A percentile compares a stretch with the other conserved stretches of the same genome.
phyloP scores from a whole-genome alignment of 176 grass and related monocot species.

The Oropetium thomaeum region DNA sequence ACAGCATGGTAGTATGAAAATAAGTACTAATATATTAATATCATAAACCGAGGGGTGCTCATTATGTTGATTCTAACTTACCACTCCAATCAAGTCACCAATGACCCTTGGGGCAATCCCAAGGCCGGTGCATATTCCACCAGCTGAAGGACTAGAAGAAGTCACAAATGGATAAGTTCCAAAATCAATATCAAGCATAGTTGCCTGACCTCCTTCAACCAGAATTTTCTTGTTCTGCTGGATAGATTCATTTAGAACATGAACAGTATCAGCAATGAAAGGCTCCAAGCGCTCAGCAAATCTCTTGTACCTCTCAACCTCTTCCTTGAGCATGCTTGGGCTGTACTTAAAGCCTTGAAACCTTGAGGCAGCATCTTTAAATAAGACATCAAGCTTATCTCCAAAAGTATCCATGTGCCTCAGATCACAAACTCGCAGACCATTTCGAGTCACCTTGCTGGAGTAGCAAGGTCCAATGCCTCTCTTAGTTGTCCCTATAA shows the following conservation, averaged over 20 bases:
- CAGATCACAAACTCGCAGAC: slow-evolving; percentile 70
- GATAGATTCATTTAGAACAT: slow-evolving; percentile 64
- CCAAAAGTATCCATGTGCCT: slow-evolving; percentile 76
- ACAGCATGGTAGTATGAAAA: not conserved
- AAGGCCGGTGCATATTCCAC: slow-evolving; percentile 77
- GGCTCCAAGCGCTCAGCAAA: slow-evolving; percentile 70
- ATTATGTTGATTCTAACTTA: slow-evolving; percentile 38
- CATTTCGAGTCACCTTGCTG: slow-evolving; percentile 77
- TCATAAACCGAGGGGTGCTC: not conserved
- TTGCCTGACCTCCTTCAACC: slow-evolving; percentile 90
- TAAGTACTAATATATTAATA: not conserved
- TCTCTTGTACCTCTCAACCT: slow-evolving; percentile 67
- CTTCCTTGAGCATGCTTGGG: slow-evolving; percentile 56
- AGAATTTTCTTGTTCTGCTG: slow-evolving; percentile 70
- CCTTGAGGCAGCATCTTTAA: slow-evolving; percentile 57
- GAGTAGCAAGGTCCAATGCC: slow-evolving; percentile 90
- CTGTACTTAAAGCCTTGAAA: slow-evolving; percentile 65
- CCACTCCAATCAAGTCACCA: slow-evolving; percentile 78
- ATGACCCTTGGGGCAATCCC: slow-evolving; percentile 70
- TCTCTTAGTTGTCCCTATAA: slow-evolving; percentile 80
- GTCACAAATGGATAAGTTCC: slow-evolving; percentile 90
- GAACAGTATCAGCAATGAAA: slow-evolving; percentile 71
- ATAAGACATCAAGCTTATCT: slow-evolving; percentile 70
- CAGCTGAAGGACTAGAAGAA: slow-evolving; percentile 76
- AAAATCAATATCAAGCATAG: slow-evolving; percentile 89